Evolutionary conservation across 805 yeast species (phyloP).

Genomic region (Candida pini): DNA sequence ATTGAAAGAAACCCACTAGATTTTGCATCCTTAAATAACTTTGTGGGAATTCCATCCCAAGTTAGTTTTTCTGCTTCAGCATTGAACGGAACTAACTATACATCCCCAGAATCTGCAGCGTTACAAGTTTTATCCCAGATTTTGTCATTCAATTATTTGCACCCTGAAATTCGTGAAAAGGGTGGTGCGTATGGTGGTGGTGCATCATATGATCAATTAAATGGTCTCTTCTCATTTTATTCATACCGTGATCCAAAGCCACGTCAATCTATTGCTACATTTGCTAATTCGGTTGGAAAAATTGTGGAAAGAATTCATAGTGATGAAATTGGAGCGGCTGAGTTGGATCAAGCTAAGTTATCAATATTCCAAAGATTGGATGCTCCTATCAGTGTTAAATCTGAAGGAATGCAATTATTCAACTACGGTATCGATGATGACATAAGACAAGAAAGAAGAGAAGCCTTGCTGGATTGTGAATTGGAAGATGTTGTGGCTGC

Average conservation of each 20-base stretch:
- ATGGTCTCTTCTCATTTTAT: constrained; percentile 75
- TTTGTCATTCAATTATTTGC: constrained; percentile 76
- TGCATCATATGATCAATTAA: constrained; percentile 71
- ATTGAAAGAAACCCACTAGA: not conserved
- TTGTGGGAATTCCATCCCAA: constrained; percentile 76
- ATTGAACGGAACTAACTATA: constrained; percentile 59
- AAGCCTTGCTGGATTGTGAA: constrained; percentile 61
- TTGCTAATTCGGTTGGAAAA: constrained; percentile 45
- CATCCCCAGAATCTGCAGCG: constrained; percentile 73
- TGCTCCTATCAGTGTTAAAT: constrained; percentile 77
- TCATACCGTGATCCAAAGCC: constrained; percentile 96
- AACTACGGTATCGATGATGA: constrained; percentile 69
- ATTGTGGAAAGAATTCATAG: constrained; percentile 28
- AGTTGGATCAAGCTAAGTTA: constrained; percentile 83
- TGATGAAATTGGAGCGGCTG: constrained; percentile 37
- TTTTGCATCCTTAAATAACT: constrained; percentile 28
- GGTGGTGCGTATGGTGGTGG: constrained; percentile 99
- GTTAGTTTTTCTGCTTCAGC: constrained; percentile 78
- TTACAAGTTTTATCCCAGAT: constrained; percentile 78
- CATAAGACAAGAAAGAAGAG: constrained; percentile 76
- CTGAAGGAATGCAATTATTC: constrained; percentile 68
- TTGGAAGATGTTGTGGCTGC: constrained; percentile 56
- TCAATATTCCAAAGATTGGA: constrained; percentile 89
- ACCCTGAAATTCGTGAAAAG: constrained; percentile 85
- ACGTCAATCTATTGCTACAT: constrained; percentile 55